These are phyloP conservation scores for Centaurea solstitialis DNA, from an alignment of 129 eudicot genomes.

Conservation along the genomic window DNA sequence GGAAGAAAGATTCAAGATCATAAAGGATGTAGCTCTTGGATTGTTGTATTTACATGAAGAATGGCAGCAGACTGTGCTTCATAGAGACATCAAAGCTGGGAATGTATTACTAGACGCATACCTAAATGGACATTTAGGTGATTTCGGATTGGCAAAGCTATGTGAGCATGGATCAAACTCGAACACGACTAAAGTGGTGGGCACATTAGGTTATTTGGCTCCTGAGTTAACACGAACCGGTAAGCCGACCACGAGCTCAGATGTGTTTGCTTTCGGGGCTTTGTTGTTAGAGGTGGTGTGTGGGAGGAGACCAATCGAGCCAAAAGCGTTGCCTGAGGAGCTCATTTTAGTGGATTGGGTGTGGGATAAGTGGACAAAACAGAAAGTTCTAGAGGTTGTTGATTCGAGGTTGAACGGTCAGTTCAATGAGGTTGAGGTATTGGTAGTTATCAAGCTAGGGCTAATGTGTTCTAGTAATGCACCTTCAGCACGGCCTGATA, in stretches of 20 bases:
- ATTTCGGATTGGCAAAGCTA: slow-evolving; percentile 78
- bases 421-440: slow-evolving; percentile 52
- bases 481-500: slow-evolving; percentile 50
- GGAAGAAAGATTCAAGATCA: slow-evolving; percentile 77
- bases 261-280: slow-evolving; percentile 88
- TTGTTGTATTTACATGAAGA: slow-evolving; percentile 80
- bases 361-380: slow-evolving; percentile 74
- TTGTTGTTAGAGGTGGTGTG: slow-evolving; percentile 74
- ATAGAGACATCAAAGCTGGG: slow-evolving; percentile 84
- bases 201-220: slow-evolving; percentile 80
- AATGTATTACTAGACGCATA: slow-evolving; percentile 76
- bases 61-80: slow-evolving; percentile 89
- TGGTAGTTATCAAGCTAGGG: slow-evolving; percentile 63
- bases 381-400: slow-evolving; percentile 52
- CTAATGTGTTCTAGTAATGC: slow-evolving; percentile 60
- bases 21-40: slow-evolving; percentile 79
- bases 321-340: slow-evolving; percentile 75
- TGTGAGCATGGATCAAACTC: slow-evolving; percentile 74
- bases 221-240: slow-evolving; percentile 86
- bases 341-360: slow-evolving; percentile 76
- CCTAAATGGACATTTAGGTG: slow-evolving; percentile 65
- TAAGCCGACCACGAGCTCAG: slow-evolving; percentile 75
- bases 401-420: slow-evolving; percentile 56
- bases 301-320: slow-evolving; percentile 81
- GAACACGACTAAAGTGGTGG: slow-evolving; percentile 73